Evolutionary conservation across 768 basidiomycete species (phyloP).

Genomic region (Termitomyces sp.): DNA sequence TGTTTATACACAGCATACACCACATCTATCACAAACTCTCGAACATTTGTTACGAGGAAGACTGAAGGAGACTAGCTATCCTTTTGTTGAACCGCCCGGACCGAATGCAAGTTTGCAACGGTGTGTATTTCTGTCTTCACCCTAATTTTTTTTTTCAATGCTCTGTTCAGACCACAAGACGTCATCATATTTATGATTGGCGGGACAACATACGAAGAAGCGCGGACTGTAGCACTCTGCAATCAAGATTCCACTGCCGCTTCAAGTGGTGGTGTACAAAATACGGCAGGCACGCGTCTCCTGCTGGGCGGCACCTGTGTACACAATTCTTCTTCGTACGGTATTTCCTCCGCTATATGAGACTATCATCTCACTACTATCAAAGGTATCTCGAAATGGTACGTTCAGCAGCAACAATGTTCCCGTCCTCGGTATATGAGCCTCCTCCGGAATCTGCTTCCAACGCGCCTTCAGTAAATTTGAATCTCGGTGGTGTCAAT

Average conservation of each 20-base stretch:
- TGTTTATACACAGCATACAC: constrained; percentile 96
- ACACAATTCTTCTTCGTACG: constrained; percentile 89
- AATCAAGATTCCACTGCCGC: constrained; percentile 70
- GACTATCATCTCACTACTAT: constrained; percentile 7
- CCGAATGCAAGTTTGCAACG: constrained; percentile 67
- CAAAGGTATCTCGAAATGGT: constrained; percentile 87
- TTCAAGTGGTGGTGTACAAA: constrained; percentile 38
- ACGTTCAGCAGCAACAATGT: constrained; percentile 57
- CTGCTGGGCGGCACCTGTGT: constrained; percentile 92
- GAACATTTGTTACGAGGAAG: constrained; percentile 85
- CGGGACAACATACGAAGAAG: constrained; percentile 95
- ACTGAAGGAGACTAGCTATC: constrained; percentile 83
- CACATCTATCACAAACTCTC: constrained; percentile 87
- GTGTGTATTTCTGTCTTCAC: constrained; percentile 26
- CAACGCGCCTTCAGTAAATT: constrained; percentile 75
- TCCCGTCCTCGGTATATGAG: constrained; percentile 62
- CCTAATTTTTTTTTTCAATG: neutral
- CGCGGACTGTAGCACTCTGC: constrained; percentile 73
- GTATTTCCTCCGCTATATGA: neutral
- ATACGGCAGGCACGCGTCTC: constrained; percentile 63
- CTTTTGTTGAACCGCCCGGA: constrained; percentile 69
- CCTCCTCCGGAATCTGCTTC: constrained; percentile 71
- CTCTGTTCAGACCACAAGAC: constrained; percentile 75
- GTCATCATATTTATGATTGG: constrained; percentile 96
- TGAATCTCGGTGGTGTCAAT: constrained; percentile 90